Evolutionary conservation across 805 yeast species (phyloP), one percentile per base, ranked within the genome.

Genomic region (Candida dendrica): DNA sequence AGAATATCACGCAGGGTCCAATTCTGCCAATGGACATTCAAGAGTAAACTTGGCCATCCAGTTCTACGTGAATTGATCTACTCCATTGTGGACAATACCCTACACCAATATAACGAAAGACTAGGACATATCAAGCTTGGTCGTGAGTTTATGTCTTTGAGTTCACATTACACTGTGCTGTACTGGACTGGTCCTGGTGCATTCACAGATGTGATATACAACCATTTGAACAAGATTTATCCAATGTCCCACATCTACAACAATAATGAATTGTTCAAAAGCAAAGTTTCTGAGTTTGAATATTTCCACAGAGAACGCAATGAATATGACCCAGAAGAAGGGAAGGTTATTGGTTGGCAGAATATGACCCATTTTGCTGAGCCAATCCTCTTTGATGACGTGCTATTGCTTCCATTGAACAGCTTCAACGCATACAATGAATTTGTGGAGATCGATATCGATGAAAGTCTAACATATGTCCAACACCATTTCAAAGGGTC

Each of bases 341-440:
- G 32, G 8, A 63, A 59, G 41, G 46, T 52, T 49, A 71, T 81
- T 24, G 71, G 74, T 44, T 74, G 86, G 86, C 61, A 69, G 47
- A 51, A 68, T 13, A 77, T 83, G 56, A 75, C 83, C 4, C 71
- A 75, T 0, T 60, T 82, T 59, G 51, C 59, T 30, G 56, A 60
- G 36, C 84, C 86, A 2, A 63, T 70, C 17, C 59, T 73, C 7
- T 48, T 78, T 3, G 83, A 81, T 47, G 89, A 83, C 59, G 75
- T 83, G 13, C 58, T 83, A 59, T 68, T 83, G 3, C 64, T 82
- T 44, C 90, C 90, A 20, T 78, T 78, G 41, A 78, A 83, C 2
- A 63, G 77, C 15, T 78, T 78, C 51, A 69, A 77, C 47, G 83
- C 84, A 0, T 78, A 72, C 37, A 81, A 77, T 27, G 74, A 74